Conservation (phyloP, 2,329 filamentous ascomycete genomes). For the Penicillium sp. region DNA sequence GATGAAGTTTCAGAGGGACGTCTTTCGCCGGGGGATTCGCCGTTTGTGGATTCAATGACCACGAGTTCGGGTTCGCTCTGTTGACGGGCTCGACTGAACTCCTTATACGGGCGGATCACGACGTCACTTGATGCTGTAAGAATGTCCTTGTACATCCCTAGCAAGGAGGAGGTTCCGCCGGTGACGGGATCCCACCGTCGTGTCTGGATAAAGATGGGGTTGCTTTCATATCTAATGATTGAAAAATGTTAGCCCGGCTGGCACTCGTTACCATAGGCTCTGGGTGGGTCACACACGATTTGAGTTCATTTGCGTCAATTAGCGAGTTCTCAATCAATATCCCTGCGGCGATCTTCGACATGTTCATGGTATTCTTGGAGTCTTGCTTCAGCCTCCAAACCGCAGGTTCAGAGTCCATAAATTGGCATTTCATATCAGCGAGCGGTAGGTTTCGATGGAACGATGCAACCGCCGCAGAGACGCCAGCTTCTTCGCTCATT, state of each 20-base stretch:
- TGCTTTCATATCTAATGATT: conserved; percentile 21
- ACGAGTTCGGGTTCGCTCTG: conserved; percentile 5
- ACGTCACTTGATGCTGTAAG: conserved; percentile 22
- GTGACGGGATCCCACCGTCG: conserved; percentile 35
- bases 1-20: not conserved
- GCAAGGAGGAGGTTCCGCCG: conserved; percentile 23
- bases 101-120: conserved; percentile 26
- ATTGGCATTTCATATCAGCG: conserved; percentile 22
- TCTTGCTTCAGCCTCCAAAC: conserved; percentile 25
- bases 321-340: conserved; percentile 22
- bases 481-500: conserved; percentile 47
- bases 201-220: conserved; percentile 32
- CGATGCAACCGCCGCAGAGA: conserved; percentile 42
- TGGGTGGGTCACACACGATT: conserved; percentile 5
- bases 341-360: conserved; percentile 25
- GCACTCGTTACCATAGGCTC: not conserved
- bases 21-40: not conserved
- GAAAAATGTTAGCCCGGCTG: not conserved
- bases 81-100: conserved; percentile 11
- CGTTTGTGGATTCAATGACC: conserved; percentile 1
- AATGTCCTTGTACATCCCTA: conserved; percentile 26
- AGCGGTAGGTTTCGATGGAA: conserved; percentile 44
- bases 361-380: not conserved
- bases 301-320: conserved; percentile 18
- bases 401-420: conserved; percentile 27